Evolutionary conservation across 176 grass and related monocot genomes (phyloP).

Genomic region (Oryza australiensis): DNA sequence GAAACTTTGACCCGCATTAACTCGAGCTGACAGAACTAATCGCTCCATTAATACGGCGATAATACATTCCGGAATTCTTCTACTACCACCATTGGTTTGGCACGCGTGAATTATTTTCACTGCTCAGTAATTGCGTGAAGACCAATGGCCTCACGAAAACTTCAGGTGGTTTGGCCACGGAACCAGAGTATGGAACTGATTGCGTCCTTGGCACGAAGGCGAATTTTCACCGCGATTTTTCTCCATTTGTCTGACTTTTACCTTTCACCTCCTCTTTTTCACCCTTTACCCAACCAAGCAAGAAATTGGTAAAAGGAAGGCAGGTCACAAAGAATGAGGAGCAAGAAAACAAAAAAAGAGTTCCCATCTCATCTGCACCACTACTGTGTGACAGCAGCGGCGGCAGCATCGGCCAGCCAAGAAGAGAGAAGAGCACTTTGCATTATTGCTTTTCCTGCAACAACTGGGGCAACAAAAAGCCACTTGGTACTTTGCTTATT

Average conservation of each 20-base stretch:
- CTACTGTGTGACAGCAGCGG: neutral
- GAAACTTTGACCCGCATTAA: neutral
- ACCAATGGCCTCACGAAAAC: neutral
- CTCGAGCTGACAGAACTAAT: neutral
- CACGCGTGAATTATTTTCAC: neutral
- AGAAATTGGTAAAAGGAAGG: neutral
- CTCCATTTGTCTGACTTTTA: neutral
- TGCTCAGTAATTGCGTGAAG: neutral
- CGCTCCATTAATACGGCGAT: neutral
- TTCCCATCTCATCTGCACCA: neutral
- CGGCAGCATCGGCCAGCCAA: neutral
- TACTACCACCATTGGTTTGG: neutral
- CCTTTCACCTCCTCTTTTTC: neutral
- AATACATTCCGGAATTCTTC: neutral
- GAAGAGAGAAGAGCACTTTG: neutral
- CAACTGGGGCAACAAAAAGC: slow-evolving; percentile 16
- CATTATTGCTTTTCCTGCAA: slow-evolving; percentile 35
- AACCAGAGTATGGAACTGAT: neutral
- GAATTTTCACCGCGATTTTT: neutral
- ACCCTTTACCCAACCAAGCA: neutral
- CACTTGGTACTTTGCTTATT: slow-evolving; percentile 50
- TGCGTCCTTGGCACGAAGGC: neutral
- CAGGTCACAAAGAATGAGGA: neutral
- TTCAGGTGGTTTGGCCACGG: neutral
- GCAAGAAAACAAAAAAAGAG: no score